These are phyloP conservation scores for Debaryomyces psychrophilus DNA, from an alignment of 1,139 yeast species.

Conservation along the genomic window DNA sequence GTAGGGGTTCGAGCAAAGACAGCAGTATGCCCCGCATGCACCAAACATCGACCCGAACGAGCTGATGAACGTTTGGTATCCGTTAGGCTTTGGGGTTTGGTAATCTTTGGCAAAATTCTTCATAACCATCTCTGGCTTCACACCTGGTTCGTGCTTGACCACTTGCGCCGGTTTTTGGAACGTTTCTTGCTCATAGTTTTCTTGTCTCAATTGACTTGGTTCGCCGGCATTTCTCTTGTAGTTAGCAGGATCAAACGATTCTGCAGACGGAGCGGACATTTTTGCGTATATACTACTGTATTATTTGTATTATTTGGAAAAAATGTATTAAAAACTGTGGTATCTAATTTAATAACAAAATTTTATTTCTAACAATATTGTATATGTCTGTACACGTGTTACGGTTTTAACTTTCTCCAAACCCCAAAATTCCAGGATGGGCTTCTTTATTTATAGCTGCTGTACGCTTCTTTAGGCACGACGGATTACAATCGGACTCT, in stretches of 20 bases:
- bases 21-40: conserved; percentile 61
- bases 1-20: conserved; percentile 64
- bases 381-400: not conserved
- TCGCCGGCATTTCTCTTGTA: conserved; percentile 22
- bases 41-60: conserved; percentile 55
- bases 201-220: not conserved
- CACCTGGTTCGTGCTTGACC: conserved; percentile 20
- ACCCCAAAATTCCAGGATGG: too few species aligned
- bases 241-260: conserved; percentile 21
- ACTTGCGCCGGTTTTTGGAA: not conserved
- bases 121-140: conserved; percentile 36
- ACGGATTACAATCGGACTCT: too few species aligned
- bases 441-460: too few species aligned
- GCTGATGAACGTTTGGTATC: conserved; percentile 46
- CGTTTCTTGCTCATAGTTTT: not conserved
- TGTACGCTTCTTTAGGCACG: too few species aligned
- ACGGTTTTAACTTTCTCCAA: too few species aligned
- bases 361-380: not conserved
- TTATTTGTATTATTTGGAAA: not conserved
- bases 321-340: not conserved
- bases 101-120: conserved; percentile 41
- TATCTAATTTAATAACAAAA: not conserved
- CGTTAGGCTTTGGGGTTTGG: conserved; percentile 38
- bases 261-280: conserved; percentile 8
- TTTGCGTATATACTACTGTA: not conserved